These are phyloP conservation scores for Penicillium palitans DNA, from an alignment of 2,329 filamentous ascomycete species.

Conservation along the genomic window DNA sequence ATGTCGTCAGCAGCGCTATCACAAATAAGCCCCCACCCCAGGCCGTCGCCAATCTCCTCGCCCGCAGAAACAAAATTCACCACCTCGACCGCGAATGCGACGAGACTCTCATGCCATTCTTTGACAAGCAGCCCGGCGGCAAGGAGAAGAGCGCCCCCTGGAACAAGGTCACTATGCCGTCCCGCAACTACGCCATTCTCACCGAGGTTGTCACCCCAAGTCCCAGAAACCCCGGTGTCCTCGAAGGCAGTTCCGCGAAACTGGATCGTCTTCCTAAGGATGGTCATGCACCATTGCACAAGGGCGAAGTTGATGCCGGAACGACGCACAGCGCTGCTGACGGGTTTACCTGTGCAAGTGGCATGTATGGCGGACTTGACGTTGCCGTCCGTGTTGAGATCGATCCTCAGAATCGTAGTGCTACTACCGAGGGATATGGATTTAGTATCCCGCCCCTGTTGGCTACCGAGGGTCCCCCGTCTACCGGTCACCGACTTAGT, in stretches of 20 bases:
- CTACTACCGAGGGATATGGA: slow-evolving; percentile 50
- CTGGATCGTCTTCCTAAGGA: slow-evolving; percentile 51
- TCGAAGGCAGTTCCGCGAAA: slow-evolving; percentile 25
- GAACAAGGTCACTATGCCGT: slow-evolving; percentile 84
- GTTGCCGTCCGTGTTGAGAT: slow-evolving; percentile 51
- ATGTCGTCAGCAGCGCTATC: slow-evolving; percentile 65
- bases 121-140: slow-evolving; percentile 60
- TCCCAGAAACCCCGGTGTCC: slow-evolving; percentile 21
- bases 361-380: slow-evolving; percentile 46
- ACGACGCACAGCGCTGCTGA: slow-evolving; percentile 73
- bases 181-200: slow-evolving; percentile 65
- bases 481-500: slow-evolving; percentile 17
- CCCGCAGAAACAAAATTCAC: slow-evolving; percentile 65
- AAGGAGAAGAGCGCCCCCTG: slow-evolving; percentile 64
- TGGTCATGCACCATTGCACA: slow-evolving; percentile 70
- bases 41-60: slow-evolving; percentile 64
- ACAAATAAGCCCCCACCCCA: slow-evolving; percentile 68
- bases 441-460: slow-evolving; percentile 41
- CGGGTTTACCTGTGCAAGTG: slow-evolving; percentile 40
- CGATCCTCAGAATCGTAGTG: slow-evolving; percentile 43
- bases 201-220: slow-evolving; percentile 48
- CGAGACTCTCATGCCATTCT: slow-evolving; percentile 63
- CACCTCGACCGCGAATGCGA: slow-evolving; percentile 63
- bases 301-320: slow-evolving; percentile 75
- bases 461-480: slow-evolving; percentile 20